Evolutionary conservation across 192 early-diverging fungal genomes (phyloP).

Genomic region (Spinellus fusiger): DNA sequence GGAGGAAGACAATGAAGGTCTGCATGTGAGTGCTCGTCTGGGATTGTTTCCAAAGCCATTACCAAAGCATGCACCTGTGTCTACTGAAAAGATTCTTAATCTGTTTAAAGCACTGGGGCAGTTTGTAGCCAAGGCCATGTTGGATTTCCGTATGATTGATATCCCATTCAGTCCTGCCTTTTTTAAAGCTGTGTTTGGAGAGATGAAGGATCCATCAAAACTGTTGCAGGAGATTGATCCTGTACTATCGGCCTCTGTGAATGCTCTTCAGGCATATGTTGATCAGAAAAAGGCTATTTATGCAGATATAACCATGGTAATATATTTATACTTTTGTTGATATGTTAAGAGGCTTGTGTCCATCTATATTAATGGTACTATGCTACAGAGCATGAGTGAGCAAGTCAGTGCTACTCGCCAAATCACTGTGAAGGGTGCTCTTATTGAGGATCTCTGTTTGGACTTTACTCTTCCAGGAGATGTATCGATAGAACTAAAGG

Average conservation of each 20-base stretch:
- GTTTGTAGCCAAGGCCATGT: slow-evolving; percentile 82
- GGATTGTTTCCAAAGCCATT: slow-evolving; percentile 54
- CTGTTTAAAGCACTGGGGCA: slow-evolving; percentile 75
- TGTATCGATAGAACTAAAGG: slow-evolving; percentile 59
- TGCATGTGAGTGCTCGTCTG: slow-evolving; percentile 40
- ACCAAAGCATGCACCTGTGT: slow-evolving; percentile 2
- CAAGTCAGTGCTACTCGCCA: slow-evolving; percentile 31
- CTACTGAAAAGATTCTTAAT: slow-evolving; percentile 41
- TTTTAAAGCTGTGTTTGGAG: slow-evolving; percentile 60
- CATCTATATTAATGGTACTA: background rate
- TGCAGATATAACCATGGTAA: slow-evolving; percentile 38
- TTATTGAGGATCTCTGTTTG: slow-evolving; percentile 64
- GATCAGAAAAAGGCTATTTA: slow-evolving; percentile 54
- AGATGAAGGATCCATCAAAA: slow-evolving; percentile 1
- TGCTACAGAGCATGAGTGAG: slow-evolving; percentile 27
- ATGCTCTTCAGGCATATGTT: slow-evolving; percentile 59
- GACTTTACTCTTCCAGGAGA: slow-evolving; percentile 88
- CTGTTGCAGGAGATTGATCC: slow-evolving; percentile 56
- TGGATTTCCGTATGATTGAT: slow-evolving; percentile 84
- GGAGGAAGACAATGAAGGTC: slow-evolving; percentile 7
- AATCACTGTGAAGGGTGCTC: slow-evolving; percentile 46
- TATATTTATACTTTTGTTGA: background rate
- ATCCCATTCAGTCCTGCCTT: slow-evolving; percentile 73
- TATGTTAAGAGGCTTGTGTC: background rate
- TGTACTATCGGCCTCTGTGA: slow-evolving; percentile 58